Base-by-base conservation (phyloP, 139 green algal species). In the Closterium sp. region DNA sequence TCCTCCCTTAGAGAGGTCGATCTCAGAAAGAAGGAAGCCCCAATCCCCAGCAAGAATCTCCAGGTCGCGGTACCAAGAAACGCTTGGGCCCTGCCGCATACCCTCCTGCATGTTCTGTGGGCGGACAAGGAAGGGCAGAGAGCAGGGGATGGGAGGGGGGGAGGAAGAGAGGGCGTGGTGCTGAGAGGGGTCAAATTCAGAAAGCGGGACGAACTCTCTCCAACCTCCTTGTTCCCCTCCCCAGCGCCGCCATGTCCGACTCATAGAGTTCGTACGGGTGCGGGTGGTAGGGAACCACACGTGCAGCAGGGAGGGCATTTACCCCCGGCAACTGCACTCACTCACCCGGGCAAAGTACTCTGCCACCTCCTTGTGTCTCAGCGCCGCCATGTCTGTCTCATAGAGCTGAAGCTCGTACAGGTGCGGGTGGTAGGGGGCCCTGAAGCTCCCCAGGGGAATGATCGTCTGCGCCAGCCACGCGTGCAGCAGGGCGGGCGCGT, bases 401-500 rank as follows among this genome's bases (percentile, higher is more conserved):
- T 76, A 76, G 3, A 76, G 12, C 0, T 76, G 16, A 25, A 76
- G 16, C n/a, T n/a, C n/a, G n/a, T n/a, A n/a, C 12, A 19, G 55
- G 55, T 76, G 55, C 12, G 55, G 55, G 25, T 76, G 55, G 55
- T 28, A 76, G 16, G 55, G 55, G 0, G 23, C 2, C 12, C 55
- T 16, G 55, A 76, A 76, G 12, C 25, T 76, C 9, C 55, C 55
- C 16, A 76, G 4, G 7, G 55, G 55, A 21, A 91, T 21, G 5
- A 86, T 3, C 30, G 34, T n/a, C 31, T 91, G 89, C 6, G 23
- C 66, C 69, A 85, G 31, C 89, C 89, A 91, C 1, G 28, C 34
- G 36, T 89, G 66, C 36, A 91, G 89, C 28, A 91, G 32, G 33
- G 81, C 33, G 4, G 89, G 89, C 33, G 34, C 36, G n/a, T 91